Evolutionary conservation across 2,329 filamentous ascomycete genomes (phyloP).

Genomic region (Pleurostoma richardsiae): DNA sequence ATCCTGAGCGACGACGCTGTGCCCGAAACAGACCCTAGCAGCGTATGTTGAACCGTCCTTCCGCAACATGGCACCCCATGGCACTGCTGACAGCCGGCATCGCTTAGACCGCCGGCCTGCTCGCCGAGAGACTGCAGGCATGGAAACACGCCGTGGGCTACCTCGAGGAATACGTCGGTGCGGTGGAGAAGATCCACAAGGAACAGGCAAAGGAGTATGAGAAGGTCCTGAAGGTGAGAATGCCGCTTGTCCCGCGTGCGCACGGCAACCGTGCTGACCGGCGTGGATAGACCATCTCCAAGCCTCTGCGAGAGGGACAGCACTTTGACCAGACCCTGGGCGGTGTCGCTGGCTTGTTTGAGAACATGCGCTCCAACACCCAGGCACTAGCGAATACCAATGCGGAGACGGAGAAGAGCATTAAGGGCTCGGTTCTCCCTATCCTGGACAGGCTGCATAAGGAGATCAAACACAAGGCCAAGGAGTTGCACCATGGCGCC

Average conservation of each 20-base stretch:
- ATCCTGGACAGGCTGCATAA: conserved; percentile 87
- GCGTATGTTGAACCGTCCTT: conserved; percentile 33
- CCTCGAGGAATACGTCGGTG: conserved; percentile 82
- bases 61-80: neutral
- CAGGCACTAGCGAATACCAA: conserved; percentile 87
- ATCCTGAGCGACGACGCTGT: conserved; percentile 51
- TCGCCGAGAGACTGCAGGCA: conserved; percentile 82
- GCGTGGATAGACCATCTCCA: conserved; percentile 66
- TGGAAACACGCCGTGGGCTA: conserved; percentile 95
- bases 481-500: conserved; percentile 78
- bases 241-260: neutral
- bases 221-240: conserved; percentile 74
- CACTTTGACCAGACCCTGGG: conserved; percentile 92
- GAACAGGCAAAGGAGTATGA: conserved; percentile 91
- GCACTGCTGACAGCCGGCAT: neutral
- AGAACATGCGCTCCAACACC: conserved; percentile 90
- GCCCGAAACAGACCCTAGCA: conserved; percentile 53
- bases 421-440: conserved; percentile 81
- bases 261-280: conserved; percentile 2
- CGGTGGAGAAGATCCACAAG: conserved; percentile 82
- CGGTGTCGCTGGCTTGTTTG: conserved; percentile 84
- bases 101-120: conserved; percentile 67
- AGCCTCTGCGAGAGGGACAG: conserved; percentile 81
- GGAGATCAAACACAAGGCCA: conserved; percentile 94
- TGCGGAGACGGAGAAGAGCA: conserved; percentile 82